Conservation (phyloP, 495 filamentous ascomycete genomes). For the Trichoderma reesei region DNA sequence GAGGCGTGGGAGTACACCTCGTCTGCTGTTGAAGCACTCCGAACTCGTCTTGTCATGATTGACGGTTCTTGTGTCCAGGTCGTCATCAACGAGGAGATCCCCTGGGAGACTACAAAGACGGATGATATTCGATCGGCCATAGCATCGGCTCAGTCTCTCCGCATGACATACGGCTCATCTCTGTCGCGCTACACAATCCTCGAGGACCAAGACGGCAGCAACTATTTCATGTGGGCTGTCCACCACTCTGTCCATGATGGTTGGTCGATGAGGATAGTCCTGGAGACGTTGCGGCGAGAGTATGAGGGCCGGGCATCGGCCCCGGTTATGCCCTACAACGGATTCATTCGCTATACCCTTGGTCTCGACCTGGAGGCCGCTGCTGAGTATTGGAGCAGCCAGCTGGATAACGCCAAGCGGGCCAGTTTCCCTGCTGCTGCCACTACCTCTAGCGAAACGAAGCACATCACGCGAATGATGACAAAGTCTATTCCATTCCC, state of each 20-base stretch:
- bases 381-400: neutral
- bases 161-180: constrained; percentile 14
- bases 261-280: constrained; percentile 21
- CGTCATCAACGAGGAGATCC: constrained; percentile 14
- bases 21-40: constrained; percentile 49
- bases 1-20: constrained; percentile 26
- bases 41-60: constrained; percentile 36
- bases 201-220: constrained; percentile 33
- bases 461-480: neutral
- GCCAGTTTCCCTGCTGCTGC: constrained; percentile 11
- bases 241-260: constrained; percentile 35
- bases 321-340: neutral
- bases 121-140: neutral
- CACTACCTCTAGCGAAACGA: neutral
- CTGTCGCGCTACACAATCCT: constrained; percentile 20
- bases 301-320: constrained; percentile 10
- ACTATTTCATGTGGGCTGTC: constrained; percentile 39
- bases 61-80: constrained; percentile 17
- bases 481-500: constrained; percentile 3
- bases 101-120: neutral
- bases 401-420: neutral
- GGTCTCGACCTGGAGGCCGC: neutral
- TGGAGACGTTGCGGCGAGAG: neutral
- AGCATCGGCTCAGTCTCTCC: neutral
- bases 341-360: neutral